Evolutionary conservation across 495 filamentous ascomycete species (phyloP), one percentile per base, ranked within the genome.

Genomic region (Daldinia grandis): DNA sequence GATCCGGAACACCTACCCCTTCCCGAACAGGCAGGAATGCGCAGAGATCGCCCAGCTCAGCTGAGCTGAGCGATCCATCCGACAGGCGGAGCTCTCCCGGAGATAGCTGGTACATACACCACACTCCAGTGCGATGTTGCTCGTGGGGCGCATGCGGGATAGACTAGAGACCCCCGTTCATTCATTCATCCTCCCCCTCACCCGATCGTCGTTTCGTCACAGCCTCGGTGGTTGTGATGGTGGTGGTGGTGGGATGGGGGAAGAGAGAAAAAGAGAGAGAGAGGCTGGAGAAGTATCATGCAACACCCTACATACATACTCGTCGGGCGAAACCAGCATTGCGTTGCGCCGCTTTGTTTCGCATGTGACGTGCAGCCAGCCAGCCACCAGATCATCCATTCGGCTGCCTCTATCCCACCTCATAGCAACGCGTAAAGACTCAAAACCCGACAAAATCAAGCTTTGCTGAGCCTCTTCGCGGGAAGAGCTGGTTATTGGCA

Each of bases 1-100:
- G 42, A 47, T 47, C 42, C 42, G 17, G 42, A 47, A 47, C 19
- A 47, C 42, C 7, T 47, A 10, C 42, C 42, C 42, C 42, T 44
- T 47, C 42, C 42, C 42, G 19, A 47, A 47, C 24, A 47, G 42
- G 42, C 42, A 47, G 42, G 42, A 47, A 47, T 47, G 42, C 9
- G 42, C 17, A 47, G 17, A 24, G 42, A 47, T 47, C 42, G 42
- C 19, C 42, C 8, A 24, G 42, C 42, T 47, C 4, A 24, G 10
- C 33, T 35, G 33, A 35, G 33, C 33, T 35, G 33, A 35, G 12
- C 33, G 33, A 35, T 35, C 33, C 33, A 35, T 19, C 21, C 42
- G 19, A 8, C 42, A 9, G 42, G 17, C 42, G 19, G 42, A 47
- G 42, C 17, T 47, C 42, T 47, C 19, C 42, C 42, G 42, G 42